Percentiles rank a stretch among this genome's conserved stretches.
phyloP scores from a whole-genome alignment of 208 protist species.

The Crithidia mellificae region DNA sequence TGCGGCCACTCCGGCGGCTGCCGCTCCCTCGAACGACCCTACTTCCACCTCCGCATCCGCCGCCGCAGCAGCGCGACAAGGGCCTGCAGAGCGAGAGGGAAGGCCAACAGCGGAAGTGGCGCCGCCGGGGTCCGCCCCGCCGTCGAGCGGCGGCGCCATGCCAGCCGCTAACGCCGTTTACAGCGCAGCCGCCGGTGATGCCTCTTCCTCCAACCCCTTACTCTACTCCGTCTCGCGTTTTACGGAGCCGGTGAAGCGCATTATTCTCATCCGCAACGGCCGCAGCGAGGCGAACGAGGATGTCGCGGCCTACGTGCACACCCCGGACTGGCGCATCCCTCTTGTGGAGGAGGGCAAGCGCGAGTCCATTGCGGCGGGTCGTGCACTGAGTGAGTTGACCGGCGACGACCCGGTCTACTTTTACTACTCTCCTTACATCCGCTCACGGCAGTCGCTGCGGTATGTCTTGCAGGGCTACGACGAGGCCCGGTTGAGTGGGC shows the following conservation, averaged over 20 bases:
- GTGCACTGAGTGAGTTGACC: conserved; percentile 66
- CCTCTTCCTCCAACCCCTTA: conserved; percentile 14
- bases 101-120: too few species aligned
- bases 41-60: too few species aligned
- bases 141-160: not conserved
- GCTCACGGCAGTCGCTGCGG: conserved; percentile 76
- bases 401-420: conserved; percentile 84
- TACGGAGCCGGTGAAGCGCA: conserved; percentile 85
- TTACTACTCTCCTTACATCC: conserved; percentile 91
- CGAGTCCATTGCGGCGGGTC: conserved; percentile 68
- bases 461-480: conserved; percentile 80
- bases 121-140: too few species aligned
- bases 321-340: conserved; percentile 90
- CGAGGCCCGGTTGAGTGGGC: conserved; percentile 35
- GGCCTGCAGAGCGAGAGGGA: too few species aligned
- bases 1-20: too few species aligned
- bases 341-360: conserved; percentile 73
- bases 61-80: too few species aligned
- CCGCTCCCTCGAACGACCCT: too few species aligned
- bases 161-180: not conserved
- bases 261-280: conserved; percentile 88
- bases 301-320: conserved; percentile 61
- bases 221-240: conserved; percentile 39
- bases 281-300: conserved; percentile 78
- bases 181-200: not conserved